Conservation (phyloP, 495 filamentous ascomycete genomes). For the Penicillium cosmopolitanum region DNA sequence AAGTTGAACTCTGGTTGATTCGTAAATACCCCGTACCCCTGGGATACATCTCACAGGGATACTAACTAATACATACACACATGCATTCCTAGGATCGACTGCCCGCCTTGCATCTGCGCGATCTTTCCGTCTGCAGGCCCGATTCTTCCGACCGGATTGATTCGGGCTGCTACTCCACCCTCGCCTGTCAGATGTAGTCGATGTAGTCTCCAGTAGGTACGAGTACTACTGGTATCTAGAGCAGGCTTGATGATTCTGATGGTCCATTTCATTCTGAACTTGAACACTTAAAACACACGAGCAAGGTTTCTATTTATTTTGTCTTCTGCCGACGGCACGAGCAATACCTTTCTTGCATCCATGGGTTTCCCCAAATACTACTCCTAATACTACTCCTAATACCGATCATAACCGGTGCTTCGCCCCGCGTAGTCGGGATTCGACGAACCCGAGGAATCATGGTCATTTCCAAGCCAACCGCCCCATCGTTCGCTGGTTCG, state of each 20-base stretch:
- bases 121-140: conserved; percentile 11
- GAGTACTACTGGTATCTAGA: neutral
- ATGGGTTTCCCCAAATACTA: conserved; percentile 2
- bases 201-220: too few species aligned
- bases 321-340: neutral
- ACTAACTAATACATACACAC: conserved; percentile 14
- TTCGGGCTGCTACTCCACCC: conserved; percentile 11
- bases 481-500: conserved; percentile 38
- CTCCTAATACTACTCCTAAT: too few species aligned
- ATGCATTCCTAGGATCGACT: conserved; percentile 25
- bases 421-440: conserved; percentile 38
- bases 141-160: conserved; percentile 23
- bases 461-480: conserved; percentile 43
- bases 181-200: too few species aligned
- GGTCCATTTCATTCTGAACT: neutral
- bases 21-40: too few species aligned
- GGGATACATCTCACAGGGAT: conserved; percentile 15
- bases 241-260: neutral
- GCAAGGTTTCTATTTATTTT: conserved; percentile 13
- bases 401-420: conserved; percentile 32
- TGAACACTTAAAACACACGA: conserved; percentile 5
- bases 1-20: too few species aligned
- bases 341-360: neutral
- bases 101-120: conserved; percentile 22
- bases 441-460: conserved; percentile 33